These are phyloP conservation scores for Lepidium aucheri DNA, from an alignment of 345 rosid genomes.

Conservation along the genomic window DNA sequence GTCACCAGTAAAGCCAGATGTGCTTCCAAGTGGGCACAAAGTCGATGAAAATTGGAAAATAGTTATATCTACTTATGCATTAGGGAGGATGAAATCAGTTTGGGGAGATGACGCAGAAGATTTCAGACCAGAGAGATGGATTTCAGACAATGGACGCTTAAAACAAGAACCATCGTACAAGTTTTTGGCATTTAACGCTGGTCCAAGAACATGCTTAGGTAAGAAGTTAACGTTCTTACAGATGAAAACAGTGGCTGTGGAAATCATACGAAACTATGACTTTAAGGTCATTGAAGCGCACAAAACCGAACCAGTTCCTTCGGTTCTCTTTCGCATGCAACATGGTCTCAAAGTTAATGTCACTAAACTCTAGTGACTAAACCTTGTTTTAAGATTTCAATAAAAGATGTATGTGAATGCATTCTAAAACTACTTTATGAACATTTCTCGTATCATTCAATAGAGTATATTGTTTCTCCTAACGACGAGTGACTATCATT, in stretches of 20 bases:
- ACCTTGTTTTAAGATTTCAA: no score
- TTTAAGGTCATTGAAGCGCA: not conserved
- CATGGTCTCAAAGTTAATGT: not conserved
- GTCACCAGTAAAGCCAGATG: constrained; percentile 22
- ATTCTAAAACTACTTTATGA: no score
- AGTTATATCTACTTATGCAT: constrained; percentile 22
- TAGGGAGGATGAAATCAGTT: constrained; percentile 25
- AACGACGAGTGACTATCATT: no score
- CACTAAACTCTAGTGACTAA: not conserved
- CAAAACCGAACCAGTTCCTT: not conserved
- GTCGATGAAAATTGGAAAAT: constrained; percentile 24
- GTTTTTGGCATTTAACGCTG: not conserved
- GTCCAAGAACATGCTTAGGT: not conserved
- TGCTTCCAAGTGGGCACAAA: constrained; percentile 44
- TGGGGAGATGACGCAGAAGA: not conserved
- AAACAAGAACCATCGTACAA: not conserved
- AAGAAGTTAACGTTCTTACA: not conserved
- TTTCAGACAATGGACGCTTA: not conserved
- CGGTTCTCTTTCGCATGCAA: not conserved
- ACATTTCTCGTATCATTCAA: no score
- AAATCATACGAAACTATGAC: not conserved
- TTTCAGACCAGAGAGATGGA: not conserved
- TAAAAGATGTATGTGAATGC: no score
- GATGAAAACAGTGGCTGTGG: not conserved
- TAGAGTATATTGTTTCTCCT: no score